Conservation (phyloP, 1,139 yeast species). For the Debaryomycetaceae sp. region DNA sequence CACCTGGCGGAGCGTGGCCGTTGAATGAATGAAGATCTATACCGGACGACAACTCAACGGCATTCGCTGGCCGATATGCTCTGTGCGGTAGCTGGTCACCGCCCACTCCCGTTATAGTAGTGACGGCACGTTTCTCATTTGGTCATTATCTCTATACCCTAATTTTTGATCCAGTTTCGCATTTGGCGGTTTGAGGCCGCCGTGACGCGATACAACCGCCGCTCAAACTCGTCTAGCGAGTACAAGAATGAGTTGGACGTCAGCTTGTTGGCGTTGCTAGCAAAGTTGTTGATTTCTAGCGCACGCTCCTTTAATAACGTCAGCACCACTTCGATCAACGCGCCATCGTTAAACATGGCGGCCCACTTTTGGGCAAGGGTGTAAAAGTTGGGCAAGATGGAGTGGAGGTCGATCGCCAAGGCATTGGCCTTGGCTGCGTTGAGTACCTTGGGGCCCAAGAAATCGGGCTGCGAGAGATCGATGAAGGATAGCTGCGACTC, state of each 20-base stretch:
- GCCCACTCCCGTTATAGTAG: too few relatives aligned
- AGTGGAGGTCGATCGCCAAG: constrained; percentile 59
- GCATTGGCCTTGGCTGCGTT: constrained; percentile 84
- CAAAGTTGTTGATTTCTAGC: constrained; percentile 66
- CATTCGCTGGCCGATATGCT: too few relatives aligned
- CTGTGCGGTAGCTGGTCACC: too few relatives aligned
- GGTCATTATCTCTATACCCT: too few relatives aligned
- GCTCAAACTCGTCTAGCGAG: constrained; percentile 75
- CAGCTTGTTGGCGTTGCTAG: constrained; percentile 49
- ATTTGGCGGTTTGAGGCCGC: constrained; percentile 60
- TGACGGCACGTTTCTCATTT: too few relatives aligned
- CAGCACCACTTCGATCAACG: constrained; percentile 50
- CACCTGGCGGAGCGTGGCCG: too few relatives aligned
- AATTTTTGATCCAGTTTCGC: constrained; percentile 52
- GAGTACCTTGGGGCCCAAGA: constrained; percentile 56
- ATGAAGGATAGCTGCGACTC: constrained; percentile 54
- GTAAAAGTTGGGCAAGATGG: constrained; percentile 64
- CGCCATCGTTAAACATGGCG: constrained; percentile 60
- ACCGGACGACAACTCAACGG: too few relatives aligned
- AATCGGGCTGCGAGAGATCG: constrained; percentile 65
- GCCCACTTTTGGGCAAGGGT: constrained; percentile 73
- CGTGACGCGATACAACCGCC: constrained; percentile 51
- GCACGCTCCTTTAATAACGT: constrained; percentile 61
- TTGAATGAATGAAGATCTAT: too few relatives aligned
- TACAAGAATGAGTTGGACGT: constrained; percentile 49